These are phyloP conservation scores for Fomes fomentarius DNA, from an alignment of 1,284 basidiomycete species.

Conservation along the genomic window DNA sequence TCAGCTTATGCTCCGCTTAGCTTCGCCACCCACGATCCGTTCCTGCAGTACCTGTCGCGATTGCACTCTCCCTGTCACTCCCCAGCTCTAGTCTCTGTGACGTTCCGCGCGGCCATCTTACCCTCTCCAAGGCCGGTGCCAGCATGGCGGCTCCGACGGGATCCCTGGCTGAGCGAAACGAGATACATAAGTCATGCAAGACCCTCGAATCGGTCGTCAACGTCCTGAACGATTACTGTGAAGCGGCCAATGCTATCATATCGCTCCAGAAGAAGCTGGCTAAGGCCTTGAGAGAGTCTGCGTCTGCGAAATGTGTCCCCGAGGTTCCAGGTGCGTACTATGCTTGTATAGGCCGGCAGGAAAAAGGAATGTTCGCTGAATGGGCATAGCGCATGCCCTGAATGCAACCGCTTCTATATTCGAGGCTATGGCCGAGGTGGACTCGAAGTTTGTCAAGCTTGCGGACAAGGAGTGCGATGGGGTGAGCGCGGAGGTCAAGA, in stretches of 20 bases:
- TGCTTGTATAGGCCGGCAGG: no score
- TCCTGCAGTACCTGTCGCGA: slow-evolving; percentile 7
- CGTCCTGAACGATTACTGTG: slow-evolving; percentile 73
- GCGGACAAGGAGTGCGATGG: slow-evolving; percentile 73
- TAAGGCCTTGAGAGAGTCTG: slow-evolving; percentile 68
- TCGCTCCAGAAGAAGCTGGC: slow-evolving; percentile 73
- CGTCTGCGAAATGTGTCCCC: slow-evolving; percentile 58
- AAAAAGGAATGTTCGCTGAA: not conserved
- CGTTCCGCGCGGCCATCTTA: not conserved
- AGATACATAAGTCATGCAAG: slow-evolving; percentile 80
- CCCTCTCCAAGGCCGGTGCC: not conserved
- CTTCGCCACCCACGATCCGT: slow-evolving; percentile 11
- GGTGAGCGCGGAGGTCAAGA: slow-evolving; percentile 71
- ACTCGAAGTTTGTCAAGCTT: slow-evolving; percentile 72
- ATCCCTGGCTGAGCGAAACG: slow-evolving; percentile 54
- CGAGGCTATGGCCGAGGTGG: slow-evolving; percentile 69
- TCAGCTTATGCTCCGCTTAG: not conserved
- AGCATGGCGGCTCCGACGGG: slow-evolving; percentile 22
- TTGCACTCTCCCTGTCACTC: not conserved
- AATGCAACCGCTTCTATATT: slow-evolving; percentile 65
- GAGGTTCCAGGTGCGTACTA: slow-evolving; percentile 57
- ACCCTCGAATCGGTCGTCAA: slow-evolving; percentile 69
- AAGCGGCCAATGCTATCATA: slow-evolving; percentile 64
- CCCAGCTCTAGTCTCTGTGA: not conserved
- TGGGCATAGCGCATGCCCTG: slow-evolving; percentile 60